Conservation (phyloP, 2,329 filamentous ascomycete genomes). For the Fusarium nematophilum region DNA sequence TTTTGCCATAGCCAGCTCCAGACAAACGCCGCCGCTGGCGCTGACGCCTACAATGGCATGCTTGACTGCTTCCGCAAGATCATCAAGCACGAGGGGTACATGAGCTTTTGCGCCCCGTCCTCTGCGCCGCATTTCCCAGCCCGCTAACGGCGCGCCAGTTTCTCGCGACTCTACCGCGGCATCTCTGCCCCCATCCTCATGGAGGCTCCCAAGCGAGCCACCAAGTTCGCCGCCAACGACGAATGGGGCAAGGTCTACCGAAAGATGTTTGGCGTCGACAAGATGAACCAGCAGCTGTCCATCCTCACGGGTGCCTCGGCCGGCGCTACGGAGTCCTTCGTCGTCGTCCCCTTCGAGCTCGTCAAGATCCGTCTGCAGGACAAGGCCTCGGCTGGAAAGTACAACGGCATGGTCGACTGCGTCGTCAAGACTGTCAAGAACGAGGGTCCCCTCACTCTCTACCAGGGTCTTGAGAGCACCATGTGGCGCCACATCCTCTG, state of each 20-base stretch:
- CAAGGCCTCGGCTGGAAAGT: conserved; percentile 89
- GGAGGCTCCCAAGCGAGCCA: conserved; percentile 93
- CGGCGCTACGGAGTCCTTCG: conserved; percentile 94
- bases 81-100: conserved; percentile 91
- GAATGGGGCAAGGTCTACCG: conserved; percentile 97
- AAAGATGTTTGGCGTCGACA: conserved; percentile 81
- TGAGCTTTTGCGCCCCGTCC: conserved; percentile 22
- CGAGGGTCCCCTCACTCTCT: conserved; percentile 88
- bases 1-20: conserved; percentile 80
- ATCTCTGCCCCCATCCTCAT: conserved; percentile 97
- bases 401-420: conserved; percentile 84
- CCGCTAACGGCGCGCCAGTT: conserved; percentile 60
- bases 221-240: conserved; percentile 99
- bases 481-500: conserved; percentile 92
- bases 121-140: conserved; percentile 12
- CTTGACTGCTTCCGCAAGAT: conserved; percentile 98
- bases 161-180: conserved; percentile 92
- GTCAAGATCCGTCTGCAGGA: conserved; percentile 99
- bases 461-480: conserved; percentile 96
- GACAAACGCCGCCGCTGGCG: conserved; percentile 76
- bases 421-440: conserved; percentile 83
- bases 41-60: conserved; percentile 96
- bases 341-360: conserved; percentile 97
- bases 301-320: conserved; percentile 94
- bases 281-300: conserved; percentile 93